A percentile compares a stretch with the other conserved stretches of the same genome.
Evolutionary conservation across 2,329 filamentous ascomycete genomes (phyloP).

Genomic region (Fusarium albosuccineum): DNA sequence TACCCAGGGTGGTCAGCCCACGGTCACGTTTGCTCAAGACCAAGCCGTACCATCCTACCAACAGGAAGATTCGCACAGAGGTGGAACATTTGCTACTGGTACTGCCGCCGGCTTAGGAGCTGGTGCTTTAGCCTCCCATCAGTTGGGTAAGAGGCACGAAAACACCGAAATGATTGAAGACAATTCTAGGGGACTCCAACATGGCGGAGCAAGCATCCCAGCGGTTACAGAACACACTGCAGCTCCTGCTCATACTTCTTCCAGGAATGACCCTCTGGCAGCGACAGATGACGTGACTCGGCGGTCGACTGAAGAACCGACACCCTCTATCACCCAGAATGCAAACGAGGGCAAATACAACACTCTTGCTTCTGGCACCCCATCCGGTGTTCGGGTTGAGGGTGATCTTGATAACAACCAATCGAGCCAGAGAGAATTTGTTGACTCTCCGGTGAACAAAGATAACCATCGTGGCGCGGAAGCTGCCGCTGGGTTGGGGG

Average conservation of each 20-base stretch:
- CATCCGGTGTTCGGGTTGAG: slow-evolving; percentile 27
- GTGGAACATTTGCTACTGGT: slow-evolving; percentile 2
- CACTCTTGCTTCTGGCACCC: slow-evolving; percentile 36
- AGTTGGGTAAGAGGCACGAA: neutral
- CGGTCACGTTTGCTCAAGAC: neutral
- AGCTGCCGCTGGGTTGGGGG: slow-evolving; percentile 3
- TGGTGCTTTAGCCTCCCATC: slow-evolving; percentile 20
- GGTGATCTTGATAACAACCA: neutral
- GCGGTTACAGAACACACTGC: neutral
- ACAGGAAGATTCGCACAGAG: neutral
- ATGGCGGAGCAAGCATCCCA: neutral
- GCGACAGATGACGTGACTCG: slow-evolving; percentile 1
- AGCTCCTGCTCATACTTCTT: neutral
- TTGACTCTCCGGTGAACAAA: neutral
- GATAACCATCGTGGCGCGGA: slow-evolving; percentile 1
- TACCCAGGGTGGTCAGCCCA: neutral
- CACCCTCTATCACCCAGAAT: slow-evolving; percentile 7
- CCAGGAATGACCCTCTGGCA: neutral
- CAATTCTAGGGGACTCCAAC: neutral
- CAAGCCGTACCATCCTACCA: slow-evolving; percentile 1
- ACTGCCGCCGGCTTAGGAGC: slow-evolving; percentile 27
- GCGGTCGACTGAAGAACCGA: neutral
- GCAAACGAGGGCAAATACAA: slow-evolving; percentile 42
- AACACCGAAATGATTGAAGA: neutral
- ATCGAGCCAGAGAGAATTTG: neutral